Evolutionary conservation across 768 basidiomycete species (phyloP).

Genomic region (Favolaschia claudopus): DNA sequence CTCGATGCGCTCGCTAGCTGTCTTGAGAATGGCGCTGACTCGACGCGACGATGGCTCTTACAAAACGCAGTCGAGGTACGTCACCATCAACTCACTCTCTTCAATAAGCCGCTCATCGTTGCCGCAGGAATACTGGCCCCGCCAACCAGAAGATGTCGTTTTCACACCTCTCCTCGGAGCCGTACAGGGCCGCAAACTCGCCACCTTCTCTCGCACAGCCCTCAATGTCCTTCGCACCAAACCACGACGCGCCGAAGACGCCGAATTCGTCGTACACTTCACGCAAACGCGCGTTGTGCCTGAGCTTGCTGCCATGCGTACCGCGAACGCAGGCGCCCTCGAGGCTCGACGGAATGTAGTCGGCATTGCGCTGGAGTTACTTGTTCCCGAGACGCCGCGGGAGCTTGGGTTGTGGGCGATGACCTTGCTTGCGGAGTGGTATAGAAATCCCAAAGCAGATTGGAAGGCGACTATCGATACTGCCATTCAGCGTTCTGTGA

Average conservation of each 20-base stretch:
- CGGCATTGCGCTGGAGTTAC: slow-evolving; percentile 50
- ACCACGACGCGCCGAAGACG: slow-evolving; percentile 17
- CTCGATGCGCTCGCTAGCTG: slow-evolving; percentile 59
- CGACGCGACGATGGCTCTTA: slow-evolving; percentile 59
- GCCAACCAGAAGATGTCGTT: slow-evolving; percentile 33
- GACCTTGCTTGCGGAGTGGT: slow-evolving; percentile 47
- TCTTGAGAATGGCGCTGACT: slow-evolving; percentile 55
- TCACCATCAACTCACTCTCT: neutral
- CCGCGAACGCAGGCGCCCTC: slow-evolving; percentile 24
- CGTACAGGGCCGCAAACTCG: slow-evolving; percentile 58
- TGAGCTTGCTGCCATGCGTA: slow-evolving; percentile 48
- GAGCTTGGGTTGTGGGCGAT: slow-evolving; percentile 40
- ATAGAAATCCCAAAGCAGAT: slow-evolving; percentile 38
- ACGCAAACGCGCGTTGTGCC: slow-evolving; percentile 55
- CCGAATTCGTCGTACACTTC: slow-evolving; percentile 29
- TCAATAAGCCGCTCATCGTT: neutral
- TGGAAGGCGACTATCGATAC: slow-evolving; percentile 54
- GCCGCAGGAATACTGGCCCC: slow-evolving; percentile 58
- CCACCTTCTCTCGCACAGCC: slow-evolving; percentile 43
- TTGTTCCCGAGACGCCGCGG: slow-evolving; percentile 38
- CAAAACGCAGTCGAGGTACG: slow-evolving; percentile 58
- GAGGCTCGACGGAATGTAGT: slow-evolving; percentile 51
- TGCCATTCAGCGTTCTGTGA: slow-evolving; percentile 50
- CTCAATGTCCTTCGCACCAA: slow-evolving; percentile 37
- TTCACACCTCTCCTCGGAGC: slow-evolving; percentile 55